Evolutionary conservation across 2,329 filamentous ascomycete species (phyloP).

Genomic region (Colletotrichum karsti): DNA sequence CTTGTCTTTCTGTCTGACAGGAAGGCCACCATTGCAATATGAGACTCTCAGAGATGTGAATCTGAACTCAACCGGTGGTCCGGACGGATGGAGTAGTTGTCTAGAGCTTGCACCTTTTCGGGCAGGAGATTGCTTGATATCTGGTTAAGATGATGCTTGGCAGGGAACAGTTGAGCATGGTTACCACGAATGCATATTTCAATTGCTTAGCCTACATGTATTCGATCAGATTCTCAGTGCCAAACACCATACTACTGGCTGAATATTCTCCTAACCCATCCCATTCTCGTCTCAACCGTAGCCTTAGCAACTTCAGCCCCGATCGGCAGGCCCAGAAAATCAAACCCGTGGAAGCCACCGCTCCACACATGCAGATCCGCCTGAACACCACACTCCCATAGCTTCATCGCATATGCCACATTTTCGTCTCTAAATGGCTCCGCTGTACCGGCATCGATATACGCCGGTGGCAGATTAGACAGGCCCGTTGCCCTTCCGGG

Average conservation of each 20-base stretch:
- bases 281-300: conserved; percentile 22
- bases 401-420: conserved; percentile 37
- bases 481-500: conserved; percentile 44
- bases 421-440: conserved; percentile 47
- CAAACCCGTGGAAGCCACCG: conserved; percentile 49
- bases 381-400: conserved; percentile 50
- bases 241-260: background rate
- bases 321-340: conserved; percentile 31
- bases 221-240: background rate
- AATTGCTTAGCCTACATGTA: background rate
- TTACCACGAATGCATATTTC: no score
- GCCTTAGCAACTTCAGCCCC: conserved; percentile 10
- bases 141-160: conserved; percentile 2
- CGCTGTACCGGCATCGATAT: conserved; percentile 50
- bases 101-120: background rate
- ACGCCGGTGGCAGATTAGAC: conserved; percentile 49
- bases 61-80: conserved; percentile 3
- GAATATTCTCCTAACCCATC: conserved; percentile 14
- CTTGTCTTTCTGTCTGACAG: background rate
- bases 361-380: conserved; percentile 54
- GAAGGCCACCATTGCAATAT: background rate
- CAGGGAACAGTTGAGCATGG: background rate
- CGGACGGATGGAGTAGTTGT: background rate
- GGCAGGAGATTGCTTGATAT: background rate
- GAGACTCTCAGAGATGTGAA: background rate